Base-by-base conservation (phyloP, 2,329 filamentous ascomycete genomes). In the Macroventuria anomochaeta region DNA sequence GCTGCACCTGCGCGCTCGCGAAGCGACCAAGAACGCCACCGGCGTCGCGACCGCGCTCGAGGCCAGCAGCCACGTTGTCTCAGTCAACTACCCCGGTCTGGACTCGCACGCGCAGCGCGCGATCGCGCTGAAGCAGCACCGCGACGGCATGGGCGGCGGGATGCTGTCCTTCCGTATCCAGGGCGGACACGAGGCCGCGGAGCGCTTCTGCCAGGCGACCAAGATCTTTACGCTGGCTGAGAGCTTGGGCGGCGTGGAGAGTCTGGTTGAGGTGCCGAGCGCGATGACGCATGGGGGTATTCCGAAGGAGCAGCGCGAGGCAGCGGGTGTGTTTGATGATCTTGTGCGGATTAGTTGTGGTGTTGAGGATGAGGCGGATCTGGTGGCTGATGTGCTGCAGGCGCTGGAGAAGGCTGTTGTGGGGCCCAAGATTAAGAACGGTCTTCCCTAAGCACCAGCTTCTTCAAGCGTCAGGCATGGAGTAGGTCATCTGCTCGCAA, bases 261-360 rank as follows among this genome's bases (percentile, higher is more conserved):
- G 85, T 69, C 81, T 99, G 58, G 88, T 93, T 65, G 95, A 99
- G 79, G 85, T 99, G 2, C 95, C 95, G 18, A 90, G 90, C 67
- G 90, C 87, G 77, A 99, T 99, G 95, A 99, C 95, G 15, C 95
- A 99, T 76, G 90, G 92, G 20, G 95, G 93, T 54, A 99, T 99
- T 62, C 95, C 95, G 42, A 86, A 84, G 73, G 92, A 92, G 57
- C 87, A 96, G 80, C 84, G 95, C 53, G 95, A 99, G 82, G 89
- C 88, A 3, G 92, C 95, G 0, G 95, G 95, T 57, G 92, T 99
- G 26, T 97, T 88, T 70, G 95, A 99, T 72, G 95, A 99, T 75
- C 83, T 99, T 7, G 90, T 99, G 25, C 85, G 95, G 62, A 82
- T 99, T 56, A 96, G 91, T 82, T 97, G 92, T 73, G 95, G 95